Evolutionary conservation across 208 protist species (phyloP), one percentile per base, ranked within the genome.

Genomic region (Strigomonas culicis): DNA sequence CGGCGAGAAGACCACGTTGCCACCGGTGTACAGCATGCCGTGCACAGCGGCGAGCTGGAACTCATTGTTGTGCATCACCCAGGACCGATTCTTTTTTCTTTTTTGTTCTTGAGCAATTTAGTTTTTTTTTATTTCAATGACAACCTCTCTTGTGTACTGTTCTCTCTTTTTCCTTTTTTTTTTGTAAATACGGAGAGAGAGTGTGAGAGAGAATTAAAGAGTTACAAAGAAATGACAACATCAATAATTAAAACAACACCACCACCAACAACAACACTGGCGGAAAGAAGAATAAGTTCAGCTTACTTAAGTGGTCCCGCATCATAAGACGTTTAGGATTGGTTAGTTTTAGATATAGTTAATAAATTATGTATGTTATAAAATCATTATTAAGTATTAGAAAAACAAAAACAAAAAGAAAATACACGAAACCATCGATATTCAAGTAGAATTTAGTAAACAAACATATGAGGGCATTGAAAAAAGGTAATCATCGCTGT

Each of bases 21-120:
- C 90, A 41, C 90, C 90, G 30, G 90, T 96, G 79, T 96, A 96
- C 24, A 96, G 79, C 90, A 93, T 96, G 71, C 90, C 90, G 73
- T 94, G 90, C 68, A 96, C 90, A 31, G 90, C 81, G 2, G 87
- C 90, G 19, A 96, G 75, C 72, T 96, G 87, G 59, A 93, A 96
- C 31, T 75, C 80, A 17, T 70, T 90, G 63, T 92, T 77, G 84
- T 94, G 92, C 22, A 50, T 53, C n/a, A 28, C 22, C 0, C 13
- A n/a, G 41, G 50, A 30, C 30, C 50, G 7, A 21, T 31, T 51
- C 15, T 67, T 59, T 39, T 76, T 32, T 55, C 25, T 66, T 66
- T 62, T 24, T 58, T 31, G 17, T 52, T 39, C 32, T 39, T 68
- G 8, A 44, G 3, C 53, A 56, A 31, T 39, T 34, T 66, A 47